Percentiles rank a stretch among this genome's conserved stretches.
Evolutionary conservation across 1,139 yeast species (phyloP).

Genomic region (Arxiozyma telluris): DNA sequence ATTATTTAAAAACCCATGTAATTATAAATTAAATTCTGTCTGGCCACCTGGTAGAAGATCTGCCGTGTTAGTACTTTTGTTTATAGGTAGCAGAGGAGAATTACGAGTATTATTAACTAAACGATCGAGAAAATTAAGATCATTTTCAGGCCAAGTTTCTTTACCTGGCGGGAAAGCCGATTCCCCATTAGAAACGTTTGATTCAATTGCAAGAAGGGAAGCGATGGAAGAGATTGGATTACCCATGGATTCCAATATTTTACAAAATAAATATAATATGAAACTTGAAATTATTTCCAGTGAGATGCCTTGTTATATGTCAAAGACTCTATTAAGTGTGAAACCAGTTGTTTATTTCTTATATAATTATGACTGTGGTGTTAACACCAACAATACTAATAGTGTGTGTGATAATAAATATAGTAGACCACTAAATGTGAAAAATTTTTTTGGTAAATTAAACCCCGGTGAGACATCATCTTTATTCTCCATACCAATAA

Average conservation of each 20-base stretch:
- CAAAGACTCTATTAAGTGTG: constrained; percentile 74
- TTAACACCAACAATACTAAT: constrained; percentile 21
- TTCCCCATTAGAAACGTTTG: constrained; percentile 51
- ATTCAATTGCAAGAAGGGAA: constrained; percentile 71
- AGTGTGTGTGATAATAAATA: constrained; percentile 21
- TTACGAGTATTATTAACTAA: constrained; percentile 68
- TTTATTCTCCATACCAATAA: constrained; percentile 58
- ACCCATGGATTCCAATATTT: constrained; percentile 39
- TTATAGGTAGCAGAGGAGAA: constrained; percentile 65
- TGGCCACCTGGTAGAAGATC: constrained; percentile 50
- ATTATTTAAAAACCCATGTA: constrained; percentile 13
- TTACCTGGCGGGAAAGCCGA: constrained; percentile 89
- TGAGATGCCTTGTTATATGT: constrained; percentile 60
- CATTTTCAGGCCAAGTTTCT: constrained; percentile 82
- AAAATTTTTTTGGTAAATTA: constrained; percentile 30
- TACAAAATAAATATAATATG: constrained; percentile 43
- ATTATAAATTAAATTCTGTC: constrained; percentile 22
- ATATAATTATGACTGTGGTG: constrained; percentile 23
- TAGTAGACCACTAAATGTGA: constrained; percentile 28
- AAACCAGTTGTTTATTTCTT: constrained; percentile 72
- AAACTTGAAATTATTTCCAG: constrained; percentile 28
- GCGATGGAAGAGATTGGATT: constrained; percentile 82
- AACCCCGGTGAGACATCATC: constrained; percentile 69
- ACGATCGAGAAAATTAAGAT: constrained; percentile 56
- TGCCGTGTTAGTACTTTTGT: constrained; percentile 63